Evolutionary conservation across 2,329 filamentous ascomycete species (phyloP).

Genomic region (Alternaria brassicicola): DNA sequence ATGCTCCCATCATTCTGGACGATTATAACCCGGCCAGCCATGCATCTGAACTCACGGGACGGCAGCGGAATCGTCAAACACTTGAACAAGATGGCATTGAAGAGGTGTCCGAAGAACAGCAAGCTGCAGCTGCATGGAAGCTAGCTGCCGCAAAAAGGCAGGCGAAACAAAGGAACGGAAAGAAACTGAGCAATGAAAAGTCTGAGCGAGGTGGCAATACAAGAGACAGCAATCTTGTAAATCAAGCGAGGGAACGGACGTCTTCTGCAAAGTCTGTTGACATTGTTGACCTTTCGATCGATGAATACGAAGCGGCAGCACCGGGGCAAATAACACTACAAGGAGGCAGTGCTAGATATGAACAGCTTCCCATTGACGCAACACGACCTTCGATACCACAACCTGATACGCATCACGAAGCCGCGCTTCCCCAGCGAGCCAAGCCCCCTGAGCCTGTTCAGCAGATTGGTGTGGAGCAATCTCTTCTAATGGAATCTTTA

Average conservation of each 20-base stretch:
- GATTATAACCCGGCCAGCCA: not conserved
- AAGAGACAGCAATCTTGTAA: not conserved
- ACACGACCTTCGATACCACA: not conserved
- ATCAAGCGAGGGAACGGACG: not conserved
- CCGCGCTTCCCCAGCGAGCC: not conserved
- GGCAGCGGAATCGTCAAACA: not conserved
- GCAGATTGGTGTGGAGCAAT: not conserved
- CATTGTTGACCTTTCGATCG: constrained; percentile 4
- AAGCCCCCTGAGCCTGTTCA: not conserved
- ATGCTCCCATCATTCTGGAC: constrained; percentile 9
- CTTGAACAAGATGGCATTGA: constrained; percentile 11
- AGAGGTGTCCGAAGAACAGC: constrained; percentile 1
- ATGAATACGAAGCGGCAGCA: constrained; percentile 2
- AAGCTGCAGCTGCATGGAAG: constrained; percentile 5
- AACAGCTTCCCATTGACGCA: not conserved
- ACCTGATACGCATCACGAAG: not conserved
- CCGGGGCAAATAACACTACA: not conserved
- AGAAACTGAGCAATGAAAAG: not conserved
- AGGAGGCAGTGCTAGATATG: not conserved
- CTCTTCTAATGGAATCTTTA: not conserved
- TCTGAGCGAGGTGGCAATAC: not conserved
- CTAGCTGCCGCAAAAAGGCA: constrained; percentile 3
- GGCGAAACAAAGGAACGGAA: not conserved
- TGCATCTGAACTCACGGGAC: not conserved
- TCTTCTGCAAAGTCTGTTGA: constrained; percentile 1